phyloP scores from a whole-genome alignment of 352 stramenopile species.

The Blastocystis sp. region DNA sequence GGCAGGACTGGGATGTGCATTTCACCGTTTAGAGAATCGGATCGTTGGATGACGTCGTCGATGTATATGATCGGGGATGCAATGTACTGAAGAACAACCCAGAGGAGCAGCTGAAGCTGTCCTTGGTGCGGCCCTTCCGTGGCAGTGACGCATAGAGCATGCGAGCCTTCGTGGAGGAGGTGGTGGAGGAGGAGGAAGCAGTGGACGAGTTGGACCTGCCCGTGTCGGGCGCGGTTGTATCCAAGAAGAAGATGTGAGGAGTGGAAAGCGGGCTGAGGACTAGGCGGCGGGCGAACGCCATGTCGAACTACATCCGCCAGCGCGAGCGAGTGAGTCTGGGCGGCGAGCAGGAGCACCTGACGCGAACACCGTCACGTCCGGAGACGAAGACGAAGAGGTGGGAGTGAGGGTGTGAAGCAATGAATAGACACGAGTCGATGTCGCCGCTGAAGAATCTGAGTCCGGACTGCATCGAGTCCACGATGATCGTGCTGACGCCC shows the following conservation, averaged over 20 bases:
- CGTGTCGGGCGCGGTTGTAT: background rate
- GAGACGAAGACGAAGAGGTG: background rate
- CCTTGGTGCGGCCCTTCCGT: background rate
- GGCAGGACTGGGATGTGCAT: background rate
- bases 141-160: background rate
- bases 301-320: conserved; percentile 5
- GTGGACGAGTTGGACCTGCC: conserved; percentile 24
- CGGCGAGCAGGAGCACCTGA: background rate
- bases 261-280: background rate
- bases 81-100: background rate
- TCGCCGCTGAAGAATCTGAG: too few species aligned
- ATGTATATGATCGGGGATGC: conserved; percentile 26
- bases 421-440: too few species aligned
- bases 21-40: background rate
- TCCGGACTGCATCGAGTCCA: background rate
- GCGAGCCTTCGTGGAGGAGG: conserved; percentile 11
- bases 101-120: background rate
- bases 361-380: background rate
- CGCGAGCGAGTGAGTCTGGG: background rate
- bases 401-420: too few species aligned
- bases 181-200: conserved; percentile 24
- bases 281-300: conserved; percentile 4
- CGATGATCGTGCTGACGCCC: conserved; percentile 4
- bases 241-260: background rate
- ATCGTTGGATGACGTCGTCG: conserved; percentile 10